These are phyloP conservation scores for Cutaneotrichosporon mucoides DNA, from an alignment of 1,284 basidiomycete species.

Conservation along the genomic window DNA sequence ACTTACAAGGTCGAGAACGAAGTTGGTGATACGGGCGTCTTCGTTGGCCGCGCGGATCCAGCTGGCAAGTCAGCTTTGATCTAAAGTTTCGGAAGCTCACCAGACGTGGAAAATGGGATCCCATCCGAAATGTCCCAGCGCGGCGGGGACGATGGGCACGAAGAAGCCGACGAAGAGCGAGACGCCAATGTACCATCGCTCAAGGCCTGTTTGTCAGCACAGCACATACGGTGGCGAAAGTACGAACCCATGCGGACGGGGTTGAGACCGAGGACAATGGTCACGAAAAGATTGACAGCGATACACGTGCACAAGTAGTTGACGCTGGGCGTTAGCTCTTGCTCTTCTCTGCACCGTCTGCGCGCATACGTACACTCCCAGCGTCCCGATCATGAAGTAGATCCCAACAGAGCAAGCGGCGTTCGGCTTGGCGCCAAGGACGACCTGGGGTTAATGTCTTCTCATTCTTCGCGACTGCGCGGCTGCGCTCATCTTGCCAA, in stretches of 20 bases:
- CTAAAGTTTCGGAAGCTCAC: not conserved
- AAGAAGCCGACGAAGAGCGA: conserved; percentile 24
- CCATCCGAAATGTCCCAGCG: conserved; percentile 23
- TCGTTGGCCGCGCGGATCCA: conserved; percentile 16
- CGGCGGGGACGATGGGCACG: conserved; percentile 22
- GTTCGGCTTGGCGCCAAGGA: conserved; percentile 5
- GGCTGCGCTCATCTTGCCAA: too few relatives aligned
- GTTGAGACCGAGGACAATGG: conserved; percentile 34
- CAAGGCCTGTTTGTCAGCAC: conserved; percentile 8
- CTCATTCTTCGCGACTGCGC: too few relatives aligned
- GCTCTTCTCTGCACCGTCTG: too few relatives aligned
- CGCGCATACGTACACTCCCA: conserved; percentile 26
- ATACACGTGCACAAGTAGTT: conserved; percentile 38
- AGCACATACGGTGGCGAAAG: not conserved
- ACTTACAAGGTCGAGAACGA: conserved; percentile 29
- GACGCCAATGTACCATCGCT: conserved; percentile 18
- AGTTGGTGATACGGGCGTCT: conserved; percentile 16
- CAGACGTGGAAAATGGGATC: conserved; percentile 19
- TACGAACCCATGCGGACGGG: conserved; percentile 20
- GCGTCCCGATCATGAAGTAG: conserved; percentile 31
- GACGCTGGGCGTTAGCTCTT: conserved; percentile 20
- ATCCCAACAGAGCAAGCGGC: conserved; percentile 23
- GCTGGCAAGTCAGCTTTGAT: conserved; percentile 4
- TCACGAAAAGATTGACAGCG: conserved; percentile 36
- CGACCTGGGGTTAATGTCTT: not conserved